Evolutionary conservation across 2,329 filamentous ascomycete species (phyloP).

Genomic region (Aureobasidium sp.): DNA sequence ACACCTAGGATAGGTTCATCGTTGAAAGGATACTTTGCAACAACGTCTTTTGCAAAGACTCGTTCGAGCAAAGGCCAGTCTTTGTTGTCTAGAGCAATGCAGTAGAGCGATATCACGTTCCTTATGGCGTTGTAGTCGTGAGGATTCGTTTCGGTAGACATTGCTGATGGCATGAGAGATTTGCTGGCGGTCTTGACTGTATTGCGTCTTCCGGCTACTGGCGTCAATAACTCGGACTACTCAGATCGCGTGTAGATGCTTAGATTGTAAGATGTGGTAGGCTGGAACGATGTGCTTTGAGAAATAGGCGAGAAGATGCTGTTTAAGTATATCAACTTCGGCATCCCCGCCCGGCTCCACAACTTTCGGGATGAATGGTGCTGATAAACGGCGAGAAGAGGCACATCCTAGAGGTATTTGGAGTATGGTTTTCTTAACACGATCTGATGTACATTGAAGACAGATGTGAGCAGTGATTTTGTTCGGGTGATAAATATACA

Average conservation of each 20-base stretch:
- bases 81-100: slow-evolving; percentile 39
- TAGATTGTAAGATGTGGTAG: background rate
- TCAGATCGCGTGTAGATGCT: background rate
- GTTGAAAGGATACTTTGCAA: slow-evolving; percentile 34
- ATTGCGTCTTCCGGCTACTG: background rate
- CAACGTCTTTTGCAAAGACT: slow-evolving; percentile 36
- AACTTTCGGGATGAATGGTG: background rate
- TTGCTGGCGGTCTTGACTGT: background rate
- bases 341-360: slow-evolving; percentile 1
- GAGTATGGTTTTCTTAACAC: background rate
- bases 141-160: slow-evolving; percentile 17
- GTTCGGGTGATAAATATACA: slow-evolving; percentile 1
- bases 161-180: background rate
- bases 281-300: background rate
- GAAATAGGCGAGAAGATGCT: background rate
- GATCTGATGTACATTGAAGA: background rate
- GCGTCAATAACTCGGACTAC: background rate
- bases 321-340: background rate
- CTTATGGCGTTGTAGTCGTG: slow-evolving; percentile 35
- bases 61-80: slow-evolving; percentile 31
- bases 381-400: background rate
- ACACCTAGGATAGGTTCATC: slow-evolving; percentile 28
- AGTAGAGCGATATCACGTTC: slow-evolving; percentile 38
- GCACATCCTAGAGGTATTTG: background rate
- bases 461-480: slow-evolving; percentile 1